Conservation (phyloP, 2,329 filamentous ascomycete species). For the Pyrenophora tritici-repentis region DNA sequence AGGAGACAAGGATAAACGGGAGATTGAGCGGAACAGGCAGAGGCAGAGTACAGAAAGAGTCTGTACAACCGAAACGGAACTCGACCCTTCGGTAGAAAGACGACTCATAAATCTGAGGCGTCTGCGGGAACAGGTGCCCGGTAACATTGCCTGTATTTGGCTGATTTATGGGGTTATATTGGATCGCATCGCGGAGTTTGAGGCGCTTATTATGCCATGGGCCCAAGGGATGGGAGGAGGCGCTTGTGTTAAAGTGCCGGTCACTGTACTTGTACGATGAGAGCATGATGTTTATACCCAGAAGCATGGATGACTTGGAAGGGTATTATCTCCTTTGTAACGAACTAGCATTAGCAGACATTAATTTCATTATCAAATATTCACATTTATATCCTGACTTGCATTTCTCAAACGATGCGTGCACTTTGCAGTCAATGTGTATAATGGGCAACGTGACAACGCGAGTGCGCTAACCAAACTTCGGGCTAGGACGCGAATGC, state of each 20-base stretch:
- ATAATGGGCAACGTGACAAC: slow-evolving; percentile 27
- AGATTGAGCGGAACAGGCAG: slow-evolving; percentile 36
- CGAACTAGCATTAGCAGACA: neutral
- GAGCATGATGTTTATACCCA: slow-evolving; percentile 20
- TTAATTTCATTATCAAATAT: neutral
- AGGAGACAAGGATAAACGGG: slow-evolving; percentile 18
- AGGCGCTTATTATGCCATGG: slow-evolving; percentile 9
- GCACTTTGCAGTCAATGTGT: neutral
- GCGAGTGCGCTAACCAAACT: slow-evolving; percentile 30
- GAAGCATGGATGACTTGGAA: slow-evolving; percentile 4
- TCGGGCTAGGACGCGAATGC: slow-evolving; percentile 22
- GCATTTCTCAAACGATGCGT: no score
- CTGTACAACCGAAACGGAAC: slow-evolving; percentile 30
- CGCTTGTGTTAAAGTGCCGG: slow-evolving; percentile 7
- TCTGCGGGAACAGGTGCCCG: neutral
- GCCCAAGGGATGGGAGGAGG: slow-evolving; percentile 2
- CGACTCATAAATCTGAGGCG: neutral
- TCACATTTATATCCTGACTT: no score
- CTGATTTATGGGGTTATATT: slow-evolving; percentile 1
- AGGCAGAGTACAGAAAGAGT: slow-evolving; percentile 38
- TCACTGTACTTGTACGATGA: slow-evolving; percentile 21
- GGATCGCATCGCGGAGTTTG: slow-evolving; percentile 21
- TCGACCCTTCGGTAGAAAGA: slow-evolving; percentile 22
- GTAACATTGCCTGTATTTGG: slow-evolving; percentile 1
- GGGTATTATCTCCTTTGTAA: slow-evolving; percentile 9